Evolutionary conservation across 2,329 filamentous ascomycete genomes (phyloP).

Genomic region (Sporothrix globosa): DNA sequence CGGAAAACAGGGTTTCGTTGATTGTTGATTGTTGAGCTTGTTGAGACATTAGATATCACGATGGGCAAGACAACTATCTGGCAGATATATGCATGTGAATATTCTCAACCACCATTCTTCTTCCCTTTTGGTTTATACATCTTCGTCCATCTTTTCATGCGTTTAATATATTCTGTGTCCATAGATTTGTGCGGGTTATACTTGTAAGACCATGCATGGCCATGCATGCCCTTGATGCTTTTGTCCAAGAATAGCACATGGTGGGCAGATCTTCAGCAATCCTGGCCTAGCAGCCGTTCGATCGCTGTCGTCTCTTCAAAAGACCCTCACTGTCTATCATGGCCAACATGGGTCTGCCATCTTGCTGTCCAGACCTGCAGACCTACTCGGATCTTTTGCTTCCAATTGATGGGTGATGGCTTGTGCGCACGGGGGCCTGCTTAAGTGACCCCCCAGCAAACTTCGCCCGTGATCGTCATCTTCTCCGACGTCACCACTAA

Average conservation of each 20-base stretch:
- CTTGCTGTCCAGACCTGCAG: not conserved
- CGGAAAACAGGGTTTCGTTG: not conserved
- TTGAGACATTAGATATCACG: not conserved
- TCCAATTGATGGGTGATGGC: not conserved
- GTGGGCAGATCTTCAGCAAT: slow-evolving; percentile 5
- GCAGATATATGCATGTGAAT: slow-evolving; percentile 5
- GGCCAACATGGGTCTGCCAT: not conserved
- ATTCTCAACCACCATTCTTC: not conserved
- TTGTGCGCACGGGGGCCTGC: not conserved
- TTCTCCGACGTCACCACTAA: slow-evolving; percentile 30
- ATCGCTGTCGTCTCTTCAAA: not conserved
- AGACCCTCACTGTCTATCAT: not conserved
- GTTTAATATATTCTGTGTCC: too few species aligned
- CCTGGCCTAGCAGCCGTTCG: slow-evolving; percentile 11
- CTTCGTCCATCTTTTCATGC: not conserved
- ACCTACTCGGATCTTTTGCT: not conserved
- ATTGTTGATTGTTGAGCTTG: not conserved
- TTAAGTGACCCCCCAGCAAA: not conserved
- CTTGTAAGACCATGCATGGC: not conserved
- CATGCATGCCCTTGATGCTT: not conserved
- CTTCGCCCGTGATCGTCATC: not conserved
- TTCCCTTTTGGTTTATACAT: not conserved
- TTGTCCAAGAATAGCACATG: slow-evolving; percentile 11
- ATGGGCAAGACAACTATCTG: not conserved
- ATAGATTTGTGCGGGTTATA: too few species aligned